These are phyloP conservation scores for Chondrus crispus DNA, from an alignment of 23 red algal species.

Conservation along the genomic window DNA sequence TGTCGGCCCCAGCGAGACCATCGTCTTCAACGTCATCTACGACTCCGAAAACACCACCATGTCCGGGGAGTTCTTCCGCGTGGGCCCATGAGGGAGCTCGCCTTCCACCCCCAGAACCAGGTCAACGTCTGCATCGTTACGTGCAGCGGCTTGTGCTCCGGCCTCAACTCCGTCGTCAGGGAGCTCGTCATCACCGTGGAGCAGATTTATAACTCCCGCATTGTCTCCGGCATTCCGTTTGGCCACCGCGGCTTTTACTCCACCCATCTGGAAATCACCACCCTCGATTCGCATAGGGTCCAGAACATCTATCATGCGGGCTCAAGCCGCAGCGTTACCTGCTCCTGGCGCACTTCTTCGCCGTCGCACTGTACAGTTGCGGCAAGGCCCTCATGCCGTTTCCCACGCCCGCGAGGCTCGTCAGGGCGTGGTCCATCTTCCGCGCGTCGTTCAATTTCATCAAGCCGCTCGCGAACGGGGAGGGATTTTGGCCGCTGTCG, in stretches of 20 bases:
- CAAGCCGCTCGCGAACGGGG: constrained; percentile 97
- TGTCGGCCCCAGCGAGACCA: constrained; percentile 78
- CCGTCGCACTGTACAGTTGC: constrained; percentile 83
- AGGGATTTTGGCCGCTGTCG: constrained; percentile 72
- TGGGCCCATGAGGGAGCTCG: constrained; percentile 68
- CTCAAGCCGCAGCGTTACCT: constrained; percentile 76
- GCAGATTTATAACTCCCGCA: constrained; percentile 59
- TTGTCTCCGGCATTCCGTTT: constrained; percentile 74
- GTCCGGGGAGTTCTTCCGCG: constrained; percentile 72
- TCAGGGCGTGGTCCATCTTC: constrained; percentile 72
- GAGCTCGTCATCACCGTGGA: constrained; percentile 81
- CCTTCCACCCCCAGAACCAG: constrained; percentile 67
- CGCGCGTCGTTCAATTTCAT: constrained; percentile 94
- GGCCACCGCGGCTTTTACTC: constrained; percentile 90
- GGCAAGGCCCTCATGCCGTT: constrained; percentile 72
- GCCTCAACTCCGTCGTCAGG: constrained; percentile 86
- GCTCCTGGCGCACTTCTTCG: constrained; percentile 94
- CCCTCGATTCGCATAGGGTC: constrained; percentile 48
- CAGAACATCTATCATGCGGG: constrained; percentile 85
- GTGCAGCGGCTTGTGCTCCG: constrained; percentile 88
- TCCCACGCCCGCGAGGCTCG: constrained; percentile 30
- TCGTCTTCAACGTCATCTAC: constrained; percentile 84
- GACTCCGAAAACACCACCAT: constrained; percentile 66
- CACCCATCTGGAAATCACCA: constrained; percentile 40
- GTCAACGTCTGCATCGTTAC: constrained; percentile 87